These are phyloP conservation scores for Prunus dulcis DNA, from an alignment of 306 rosid genomes.

Conservation along the genomic window DNA sequence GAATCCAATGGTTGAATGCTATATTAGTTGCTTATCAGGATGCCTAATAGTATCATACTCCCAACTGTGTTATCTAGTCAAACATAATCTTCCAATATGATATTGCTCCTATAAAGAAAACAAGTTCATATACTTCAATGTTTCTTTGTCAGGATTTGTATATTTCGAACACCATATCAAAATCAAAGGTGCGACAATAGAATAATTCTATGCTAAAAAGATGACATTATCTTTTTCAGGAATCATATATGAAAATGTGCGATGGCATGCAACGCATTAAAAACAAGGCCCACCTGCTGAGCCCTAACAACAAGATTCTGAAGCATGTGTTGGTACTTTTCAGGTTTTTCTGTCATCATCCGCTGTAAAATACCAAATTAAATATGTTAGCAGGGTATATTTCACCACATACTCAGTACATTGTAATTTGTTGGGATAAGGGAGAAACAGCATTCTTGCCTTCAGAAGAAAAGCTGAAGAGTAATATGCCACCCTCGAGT, in stretches of 20 bases:
- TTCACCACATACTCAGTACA: constrained; percentile 12
- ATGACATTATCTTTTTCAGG: not conserved
- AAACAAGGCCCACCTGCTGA: constrained; percentile 77
- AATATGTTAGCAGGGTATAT: constrained; percentile 15
- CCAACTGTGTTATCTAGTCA: not conserved
- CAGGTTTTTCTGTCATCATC: constrained; percentile 97
- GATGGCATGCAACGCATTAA: constrained; percentile 25
- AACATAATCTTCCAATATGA: not conserved
- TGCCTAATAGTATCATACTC: not conserved
- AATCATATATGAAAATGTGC: not conserved
- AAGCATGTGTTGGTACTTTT: constrained; percentile 91
- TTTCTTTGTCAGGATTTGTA: not conserved
- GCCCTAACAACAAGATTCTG: constrained; percentile 93
- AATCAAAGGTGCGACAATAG: not conserved
- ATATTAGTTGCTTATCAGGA: not conserved
- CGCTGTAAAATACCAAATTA: constrained; percentile 53
- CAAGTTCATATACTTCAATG: not conserved
- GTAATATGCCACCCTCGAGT: constrained; percentile 95
- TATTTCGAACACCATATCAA: not conserved
- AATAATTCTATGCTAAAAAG: not conserved
- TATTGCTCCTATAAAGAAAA: not conserved
- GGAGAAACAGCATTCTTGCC: constrained; percentile 45
- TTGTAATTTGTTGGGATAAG: constrained; percentile 9
- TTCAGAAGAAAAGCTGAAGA: constrained; percentile 96
- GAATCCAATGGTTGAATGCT: not conserved